Evolutionary conservation across 1,284 basidiomycete genomes (phyloP).

Genomic region (Ceratobasidium sp.): DNA sequence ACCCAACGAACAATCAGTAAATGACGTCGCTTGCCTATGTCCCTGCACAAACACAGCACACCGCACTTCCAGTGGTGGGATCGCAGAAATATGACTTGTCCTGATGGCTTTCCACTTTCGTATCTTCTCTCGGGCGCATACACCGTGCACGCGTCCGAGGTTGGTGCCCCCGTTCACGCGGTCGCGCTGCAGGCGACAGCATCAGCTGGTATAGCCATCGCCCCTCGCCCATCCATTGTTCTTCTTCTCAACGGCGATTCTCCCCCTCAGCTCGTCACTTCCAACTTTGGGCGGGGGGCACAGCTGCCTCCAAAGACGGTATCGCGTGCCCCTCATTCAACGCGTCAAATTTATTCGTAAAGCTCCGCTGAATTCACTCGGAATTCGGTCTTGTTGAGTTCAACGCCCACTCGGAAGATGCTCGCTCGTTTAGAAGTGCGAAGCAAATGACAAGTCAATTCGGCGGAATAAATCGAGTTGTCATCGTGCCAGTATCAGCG

Average conservation of each 20-base stretch:
- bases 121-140: constrained; percentile 13
- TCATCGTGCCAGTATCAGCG: no score
- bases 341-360: constrained; percentile 1
- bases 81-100: background rate
- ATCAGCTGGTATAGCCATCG: no score
- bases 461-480: no score
- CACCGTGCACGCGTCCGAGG: background rate
- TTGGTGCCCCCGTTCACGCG: no score
- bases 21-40: background rate
- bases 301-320: background rate
- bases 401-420: no score
- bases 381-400: no score
- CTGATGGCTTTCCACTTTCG: background rate
- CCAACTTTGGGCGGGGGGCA: constrained; percentile 9
- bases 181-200: no score
- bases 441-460: no score
- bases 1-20: background rate
- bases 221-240: no score
- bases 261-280: background rate
- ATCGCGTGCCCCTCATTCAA: background rate
- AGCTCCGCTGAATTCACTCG: no score
- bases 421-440: no score
- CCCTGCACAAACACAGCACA: background rate
- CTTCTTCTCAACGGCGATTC: background rate
- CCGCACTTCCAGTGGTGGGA: background rate